phyloP scores from a whole-genome alignment of 257 asterid species.

The Henckelia pumila region DNA sequence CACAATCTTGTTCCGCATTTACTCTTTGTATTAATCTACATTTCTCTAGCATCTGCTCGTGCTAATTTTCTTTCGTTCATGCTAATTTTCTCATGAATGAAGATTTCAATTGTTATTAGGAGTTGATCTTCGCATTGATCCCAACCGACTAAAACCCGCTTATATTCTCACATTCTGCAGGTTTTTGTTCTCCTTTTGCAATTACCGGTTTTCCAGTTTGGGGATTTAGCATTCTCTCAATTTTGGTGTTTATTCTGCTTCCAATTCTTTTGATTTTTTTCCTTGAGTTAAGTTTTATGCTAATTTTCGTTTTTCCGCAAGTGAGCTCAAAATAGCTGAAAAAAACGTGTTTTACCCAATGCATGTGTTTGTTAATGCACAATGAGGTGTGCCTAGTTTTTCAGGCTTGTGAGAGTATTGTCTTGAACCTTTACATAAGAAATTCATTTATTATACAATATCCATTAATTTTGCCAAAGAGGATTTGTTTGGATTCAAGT shows the following conservation, averaged over 20 bases:
- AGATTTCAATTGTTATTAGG: neutral
- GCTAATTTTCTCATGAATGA: neutral
- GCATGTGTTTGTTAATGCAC: neutral
- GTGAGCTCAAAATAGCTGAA: conserved; percentile 16
- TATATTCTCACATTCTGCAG: conserved; percentile 28
- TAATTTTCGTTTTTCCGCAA: conserved; percentile 20
- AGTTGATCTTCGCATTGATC: neutral
- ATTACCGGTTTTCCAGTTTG: conserved; percentile 25
- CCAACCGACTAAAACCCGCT: neutral
- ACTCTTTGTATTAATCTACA: no score
- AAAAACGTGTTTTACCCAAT: neutral
- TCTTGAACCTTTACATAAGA: neutral
- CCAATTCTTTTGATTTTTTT: conserved; percentile 31
- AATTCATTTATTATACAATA: no score
- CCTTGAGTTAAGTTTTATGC: conserved; percentile 11
- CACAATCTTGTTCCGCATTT: conserved; percentile 1
- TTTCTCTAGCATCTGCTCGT: neutral
- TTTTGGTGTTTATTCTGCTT: conserved; percentile 37
- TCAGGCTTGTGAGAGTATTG: neutral
- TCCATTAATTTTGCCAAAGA: neutral
- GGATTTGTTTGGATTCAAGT: no score
- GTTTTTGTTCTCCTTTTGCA: conserved; percentile 10
- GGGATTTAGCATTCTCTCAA: conserved; percentile 32
- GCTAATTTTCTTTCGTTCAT: neutral
- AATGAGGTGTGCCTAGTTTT: conserved; percentile 24